phyloP scores from a whole-genome alignment of 495 filamentous ascomycete genomes.

The Penicillium macrosclerotiorum region DNA sequence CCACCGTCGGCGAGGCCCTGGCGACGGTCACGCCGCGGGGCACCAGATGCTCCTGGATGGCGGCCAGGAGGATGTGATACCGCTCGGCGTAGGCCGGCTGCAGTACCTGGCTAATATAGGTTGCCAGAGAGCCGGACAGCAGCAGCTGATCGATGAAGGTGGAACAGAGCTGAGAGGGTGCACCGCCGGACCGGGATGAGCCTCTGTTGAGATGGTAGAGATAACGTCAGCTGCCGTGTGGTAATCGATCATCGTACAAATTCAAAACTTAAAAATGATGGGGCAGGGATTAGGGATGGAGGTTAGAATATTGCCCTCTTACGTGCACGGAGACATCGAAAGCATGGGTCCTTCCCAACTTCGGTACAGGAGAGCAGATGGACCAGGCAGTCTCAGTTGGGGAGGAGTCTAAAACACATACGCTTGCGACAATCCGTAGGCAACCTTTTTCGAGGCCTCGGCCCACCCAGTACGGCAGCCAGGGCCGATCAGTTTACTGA shows the following conservation, averaged over 20 bases:
- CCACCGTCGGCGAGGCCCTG: conserved; percentile 25
- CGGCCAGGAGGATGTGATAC: conserved; percentile 50
- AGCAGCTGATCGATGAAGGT: conserved; percentile 63
- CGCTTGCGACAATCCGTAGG: conserved; percentile 63
- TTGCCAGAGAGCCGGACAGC: conserved; percentile 45
- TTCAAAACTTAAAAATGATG: too few relatives aligned
- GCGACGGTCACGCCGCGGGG: conserved; percentile 57
- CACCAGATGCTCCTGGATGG: conserved; percentile 54
- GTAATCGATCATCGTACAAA: too few relatives aligned
- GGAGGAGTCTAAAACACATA: conserved; percentile 34
- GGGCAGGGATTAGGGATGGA: too few relatives aligned
- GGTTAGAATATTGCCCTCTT: too few relatives aligned
- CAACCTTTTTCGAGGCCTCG: conserved; percentile 67
- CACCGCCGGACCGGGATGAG: conserved; percentile 68
- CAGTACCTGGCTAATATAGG: conserved; percentile 48
- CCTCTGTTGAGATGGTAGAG: conserved; percentile 46
- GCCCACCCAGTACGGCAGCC: conserved; percentile 81
- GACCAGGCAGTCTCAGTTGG: not conserved
- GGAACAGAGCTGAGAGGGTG: conserved; percentile 68
- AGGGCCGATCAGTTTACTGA: conserved; percentile 81
- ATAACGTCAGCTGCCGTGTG: conserved; percentile 8
- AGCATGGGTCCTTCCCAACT: too few relatives aligned
- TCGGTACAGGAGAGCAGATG: too few relatives aligned
- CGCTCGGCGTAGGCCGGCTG: conserved; percentile 55
- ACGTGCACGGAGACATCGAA: too few relatives aligned